Evolutionary conservation across 257 asterid species (phyloP).

Genomic region (Nicotiana tabacum): DNA sequence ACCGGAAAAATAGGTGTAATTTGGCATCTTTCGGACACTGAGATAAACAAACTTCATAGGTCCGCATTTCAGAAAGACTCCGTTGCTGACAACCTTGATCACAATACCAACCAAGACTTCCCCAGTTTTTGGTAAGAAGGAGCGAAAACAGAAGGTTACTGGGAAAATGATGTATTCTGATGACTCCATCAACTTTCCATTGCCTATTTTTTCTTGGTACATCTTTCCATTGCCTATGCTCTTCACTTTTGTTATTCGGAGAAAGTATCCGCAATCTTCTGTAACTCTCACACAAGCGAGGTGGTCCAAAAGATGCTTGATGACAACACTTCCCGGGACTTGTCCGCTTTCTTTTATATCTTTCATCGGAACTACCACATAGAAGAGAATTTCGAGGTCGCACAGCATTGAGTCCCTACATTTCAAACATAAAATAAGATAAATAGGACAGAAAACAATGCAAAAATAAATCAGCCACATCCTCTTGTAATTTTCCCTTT

Average conservation of each 20-base stretch:
- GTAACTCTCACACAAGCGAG: conserved; percentile 31
- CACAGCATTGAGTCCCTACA: conserved; percentile 40
- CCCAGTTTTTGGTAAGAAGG: conserved; percentile 54
- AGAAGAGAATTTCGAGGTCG: conserved; percentile 17
- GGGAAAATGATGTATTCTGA: conserved; percentile 29
- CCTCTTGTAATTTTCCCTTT: not conserved
- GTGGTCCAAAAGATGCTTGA: conserved; percentile 32
- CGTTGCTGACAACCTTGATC: conserved; percentile 17
- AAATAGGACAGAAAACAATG: not conserved
- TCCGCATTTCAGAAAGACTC: conserved; percentile 70
- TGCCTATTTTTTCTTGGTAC: too few relatives aligned
- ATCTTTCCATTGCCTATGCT: conserved; percentile 45
- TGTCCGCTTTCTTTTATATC: conserved; percentile 22
- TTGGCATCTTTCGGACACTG: conserved; percentile 44
- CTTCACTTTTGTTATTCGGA: conserved; percentile 55
- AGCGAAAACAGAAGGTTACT: conserved; percentile 43
- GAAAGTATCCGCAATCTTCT: conserved; percentile 50
- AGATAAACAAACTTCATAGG: conserved; percentile 64
- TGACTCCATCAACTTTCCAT: conserved; percentile 1
- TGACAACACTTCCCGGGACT: conserved; percentile 34
- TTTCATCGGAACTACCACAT: conserved; percentile 37
- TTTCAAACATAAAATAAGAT: not conserved
- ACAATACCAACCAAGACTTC: conserved; percentile 64
- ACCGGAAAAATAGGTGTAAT: conserved; percentile 31
- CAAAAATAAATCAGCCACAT: not conserved